Evolutionary conservation across 1,284 basidiomycete species (phyloP).

Genomic region (Mycena sp.): DNA sequence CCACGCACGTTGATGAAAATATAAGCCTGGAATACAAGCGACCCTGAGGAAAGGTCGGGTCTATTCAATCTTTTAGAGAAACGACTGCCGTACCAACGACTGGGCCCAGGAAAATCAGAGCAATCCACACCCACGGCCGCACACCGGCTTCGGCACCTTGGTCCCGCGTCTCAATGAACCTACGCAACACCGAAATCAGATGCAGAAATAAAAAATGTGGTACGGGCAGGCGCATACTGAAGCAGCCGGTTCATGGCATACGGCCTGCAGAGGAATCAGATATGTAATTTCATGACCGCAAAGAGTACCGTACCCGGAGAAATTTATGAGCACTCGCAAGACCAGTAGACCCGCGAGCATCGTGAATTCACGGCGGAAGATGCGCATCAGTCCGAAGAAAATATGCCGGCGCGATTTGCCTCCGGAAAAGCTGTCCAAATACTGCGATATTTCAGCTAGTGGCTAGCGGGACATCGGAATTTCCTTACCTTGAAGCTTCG

Average conservation of each 20-base stretch:
- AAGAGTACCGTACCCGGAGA: conserved; percentile 10
- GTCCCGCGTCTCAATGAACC: conserved; percentile 58
- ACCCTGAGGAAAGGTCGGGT: conserved; percentile 41
- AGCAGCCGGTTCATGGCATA: conserved; percentile 60
- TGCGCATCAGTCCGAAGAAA: conserved; percentile 48
- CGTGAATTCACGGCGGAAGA: conserved; percentile 37
- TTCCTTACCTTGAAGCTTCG: conserved; percentile 51
- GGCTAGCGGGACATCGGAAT: neutral
- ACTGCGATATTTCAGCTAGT: conserved; percentile 40
- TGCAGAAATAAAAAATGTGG: neutral
- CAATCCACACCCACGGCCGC: conserved; percentile 73
- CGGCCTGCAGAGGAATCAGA: conserved; percentile 53
- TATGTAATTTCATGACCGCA: neutral
- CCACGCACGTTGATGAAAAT: conserved; percentile 45
- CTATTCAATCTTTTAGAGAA: too few species aligned
- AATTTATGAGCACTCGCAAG: conserved; percentile 16
- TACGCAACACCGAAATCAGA: conserved; percentile 29
- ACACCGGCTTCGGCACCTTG: conserved; percentile 51
- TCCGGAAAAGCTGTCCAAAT: conserved; percentile 54
- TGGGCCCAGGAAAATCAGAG: conserved; percentile 70
- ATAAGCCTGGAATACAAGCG: conserved; percentile 52
- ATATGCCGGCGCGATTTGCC: conserved; percentile 47
- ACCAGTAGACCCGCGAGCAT: conserved; percentile 8
- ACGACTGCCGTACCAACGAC: conserved; percentile 19
- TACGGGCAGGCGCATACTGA: conserved; percentile 30